A percentile compares a stretch with the other conserved stretches of the same genome.
Evolutionary conservation across 768 basidiomycete species (phyloP).

Genomic region (Podaxis mareebaensis): DNA sequence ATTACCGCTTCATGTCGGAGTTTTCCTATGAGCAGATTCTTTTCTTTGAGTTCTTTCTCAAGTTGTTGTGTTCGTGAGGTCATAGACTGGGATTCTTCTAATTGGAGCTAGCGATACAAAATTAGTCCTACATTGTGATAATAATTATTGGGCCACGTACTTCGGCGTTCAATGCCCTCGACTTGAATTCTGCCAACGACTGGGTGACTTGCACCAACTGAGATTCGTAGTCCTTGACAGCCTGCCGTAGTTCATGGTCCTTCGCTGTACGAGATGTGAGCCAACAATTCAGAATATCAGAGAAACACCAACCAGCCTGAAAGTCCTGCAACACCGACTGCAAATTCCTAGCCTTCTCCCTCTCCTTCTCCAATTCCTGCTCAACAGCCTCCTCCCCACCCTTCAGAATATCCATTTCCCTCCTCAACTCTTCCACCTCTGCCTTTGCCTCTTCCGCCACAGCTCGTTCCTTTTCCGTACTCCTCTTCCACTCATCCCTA

Average conservation of each 20-base stretch:
- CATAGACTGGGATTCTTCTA: slow-evolving; percentile 73
- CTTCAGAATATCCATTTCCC: slow-evolving; percentile 68
- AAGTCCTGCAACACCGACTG: slow-evolving; percentile 96
- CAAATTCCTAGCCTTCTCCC: slow-evolving; percentile 77
- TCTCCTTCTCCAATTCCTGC: slow-evolving; percentile 62
- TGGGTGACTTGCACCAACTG: slow-evolving; percentile 71
- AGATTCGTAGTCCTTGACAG: slow-evolving; percentile 78
- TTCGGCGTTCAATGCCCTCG: slow-evolving; percentile 86
- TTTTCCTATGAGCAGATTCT: slow-evolving; percentile 92
- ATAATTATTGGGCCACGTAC: slow-evolving; percentile 36
- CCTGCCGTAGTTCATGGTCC: slow-evolving; percentile 85
- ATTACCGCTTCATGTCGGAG: slow-evolving; percentile 97
- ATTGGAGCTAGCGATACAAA: slow-evolving; percentile 51
- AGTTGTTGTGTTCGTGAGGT: slow-evolving; percentile 68
- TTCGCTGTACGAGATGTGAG: slow-evolving; percentile 57
- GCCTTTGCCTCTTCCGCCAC: slow-evolving; percentile 68
- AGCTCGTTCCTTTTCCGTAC: slow-evolving; percentile 61
- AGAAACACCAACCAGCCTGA: slow-evolving; percentile 71
- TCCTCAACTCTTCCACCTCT: slow-evolving; percentile 51
- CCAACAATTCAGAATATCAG: background rate
- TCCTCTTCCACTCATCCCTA: slow-evolving; percentile 60
- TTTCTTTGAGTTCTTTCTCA: slow-evolving; percentile 93
- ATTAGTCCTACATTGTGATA: slow-evolving; percentile 8
- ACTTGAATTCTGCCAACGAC: slow-evolving; percentile 88
- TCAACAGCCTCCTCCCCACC: slow-evolving; percentile 57